phyloP scores from a whole-genome alignment of 1,139 yeast genomes.

The Martiniozyma asiatica region DNA sequence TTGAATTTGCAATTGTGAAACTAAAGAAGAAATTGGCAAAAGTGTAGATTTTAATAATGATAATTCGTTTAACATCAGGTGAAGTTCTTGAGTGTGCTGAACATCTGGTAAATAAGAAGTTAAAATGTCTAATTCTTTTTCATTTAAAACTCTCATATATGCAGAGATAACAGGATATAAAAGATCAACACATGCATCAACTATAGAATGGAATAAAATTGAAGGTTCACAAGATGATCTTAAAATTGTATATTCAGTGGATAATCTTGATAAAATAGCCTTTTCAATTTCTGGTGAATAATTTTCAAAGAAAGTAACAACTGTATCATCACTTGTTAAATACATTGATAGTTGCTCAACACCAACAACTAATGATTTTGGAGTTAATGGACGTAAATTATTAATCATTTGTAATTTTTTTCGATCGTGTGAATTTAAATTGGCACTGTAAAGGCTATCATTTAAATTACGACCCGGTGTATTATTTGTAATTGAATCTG shows the following conservation, averaged over 20 bases:
- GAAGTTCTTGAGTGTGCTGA: conserved; percentile 37
- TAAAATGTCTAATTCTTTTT: conserved; percentile 37
- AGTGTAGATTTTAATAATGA: conserved; percentile 32
- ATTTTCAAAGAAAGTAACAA: conserved; percentile 43
- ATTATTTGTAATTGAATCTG: conserved; percentile 5
- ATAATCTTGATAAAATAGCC: conserved; percentile 35
- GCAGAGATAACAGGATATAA: conserved; percentile 50
- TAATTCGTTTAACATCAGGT: conserved; percentile 38
- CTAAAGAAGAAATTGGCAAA: conserved; percentile 32
- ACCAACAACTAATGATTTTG: conserved; percentile 34
- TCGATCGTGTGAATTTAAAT: conserved; percentile 7
- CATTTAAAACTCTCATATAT: conserved; percentile 35
- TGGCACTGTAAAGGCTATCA: conserved; percentile 15
- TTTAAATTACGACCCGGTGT: conserved; percentile 20
- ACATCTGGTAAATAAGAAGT: conserved; percentile 30
- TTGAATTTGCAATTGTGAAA: conserved; percentile 32
- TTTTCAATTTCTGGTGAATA: conserved; percentile 37
- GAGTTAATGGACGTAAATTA: conserved; percentile 32
- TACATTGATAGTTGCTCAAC: conserved; percentile 42
- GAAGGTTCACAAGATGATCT: conserved; percentile 39
- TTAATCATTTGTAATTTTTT: conserved; percentile 29
- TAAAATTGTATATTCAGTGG: conserved; percentile 32
- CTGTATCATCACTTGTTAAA: conserved; percentile 29
- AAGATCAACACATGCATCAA: conserved; percentile 45
- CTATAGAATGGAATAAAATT: conserved; percentile 36